A percentile compares a stretch with the other conserved stretches of the same genome.
phyloP scores from a whole-genome alignment of 139 green algal species.

The Mychonastes homosphaera region DNA sequence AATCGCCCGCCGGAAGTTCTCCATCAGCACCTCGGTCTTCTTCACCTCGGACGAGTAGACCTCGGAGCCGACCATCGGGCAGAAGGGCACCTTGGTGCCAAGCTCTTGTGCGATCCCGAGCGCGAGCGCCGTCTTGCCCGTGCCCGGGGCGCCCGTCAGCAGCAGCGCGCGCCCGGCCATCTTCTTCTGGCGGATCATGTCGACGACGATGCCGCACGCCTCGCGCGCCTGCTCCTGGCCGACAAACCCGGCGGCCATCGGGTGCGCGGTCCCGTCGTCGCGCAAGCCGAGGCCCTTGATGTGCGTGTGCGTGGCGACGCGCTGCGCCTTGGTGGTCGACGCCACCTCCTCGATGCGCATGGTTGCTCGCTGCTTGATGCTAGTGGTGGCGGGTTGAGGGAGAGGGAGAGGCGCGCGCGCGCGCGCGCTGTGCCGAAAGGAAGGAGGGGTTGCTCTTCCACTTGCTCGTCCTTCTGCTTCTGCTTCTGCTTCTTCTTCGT shows the following conservation, averaged over 20 bases:
- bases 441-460: too few relatives aligned
- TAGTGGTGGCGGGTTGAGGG: too few relatives aligned
- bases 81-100: constrained; percentile 91
- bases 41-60: constrained; percentile 98
- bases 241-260: constrained; percentile 81
- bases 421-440: too few relatives aligned
- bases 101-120: constrained; percentile 94
- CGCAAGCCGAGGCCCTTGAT: constrained; percentile 93
- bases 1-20: constrained; percentile 96
- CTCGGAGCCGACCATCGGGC: constrained; percentile 97
- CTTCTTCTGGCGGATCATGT: constrained; percentile 97
- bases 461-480: too few relatives aligned
- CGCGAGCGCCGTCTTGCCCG: constrained; percentile 95
- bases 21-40: constrained; percentile 99
- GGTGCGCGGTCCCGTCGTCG: constrained; percentile 68
- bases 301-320: constrained; percentile 94
- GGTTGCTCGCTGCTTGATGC: neutral
- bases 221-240: constrained; percentile 89
- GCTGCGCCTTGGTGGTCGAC: constrained; percentile 82
- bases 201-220: constrained; percentile 92
- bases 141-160: constrained; percentile 89
- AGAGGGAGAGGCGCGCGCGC: too few relatives aligned
- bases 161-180: constrained; percentile 94
- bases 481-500: too few relatives aligned
- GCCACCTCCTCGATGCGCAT: constrained; percentile 91